Base-by-base conservation (phyloP, 176 grass and related monocot species). In the Olyra latifolia region DNA sequence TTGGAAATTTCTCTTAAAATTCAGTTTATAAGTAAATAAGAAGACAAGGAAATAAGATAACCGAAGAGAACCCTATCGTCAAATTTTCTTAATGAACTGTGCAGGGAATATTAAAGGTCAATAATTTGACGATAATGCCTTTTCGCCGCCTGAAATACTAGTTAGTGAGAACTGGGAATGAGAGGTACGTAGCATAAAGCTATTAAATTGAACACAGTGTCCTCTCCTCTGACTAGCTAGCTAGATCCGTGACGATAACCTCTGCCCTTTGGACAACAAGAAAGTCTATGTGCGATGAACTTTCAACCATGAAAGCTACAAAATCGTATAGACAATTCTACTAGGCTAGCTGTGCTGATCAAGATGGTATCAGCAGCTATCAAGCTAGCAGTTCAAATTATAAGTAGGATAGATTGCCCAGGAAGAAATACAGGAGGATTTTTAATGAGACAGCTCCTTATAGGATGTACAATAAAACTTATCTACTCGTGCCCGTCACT, bases 291-390 rank as follows among this genome's bases (percentile, higher is more conserved):
- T 35, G 73, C 28, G 23, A 14, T 17, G 22, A 75, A 19, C 8
- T 60, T 76, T 60, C 54, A 63, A 77, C 74, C 3, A 19, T 6
- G 42, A 77, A 47, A 77, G 57, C 57, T 19, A 32, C 42, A 22
- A 3, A 14, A 20, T 47, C 5, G 25, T 47, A 62, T 62, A 5
- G 19, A 20, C 25, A 29, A 1, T 13, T 30, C 17, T 77, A 32
- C n/a, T 48, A 29, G 16, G 28, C 45, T 43, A 43, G 14, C 15
- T 43, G 38, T 27, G 17, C 29, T 53, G 39, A 54, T 6, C 27
- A 29, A 29, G n/a, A 22, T 24, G 65, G 13, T 57, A 10, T 24
- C 20, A 55, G 7, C 20, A 55, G 7, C 20, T n/a, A 22, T 22
- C 52, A 55, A 8, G 52, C 20, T n/a, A 22, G 2, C 32, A 35